Base-by-base conservation (phyloP, 2,329 filamentous ascomycete genomes). In the Achaetomium macrosporum region DNA sequence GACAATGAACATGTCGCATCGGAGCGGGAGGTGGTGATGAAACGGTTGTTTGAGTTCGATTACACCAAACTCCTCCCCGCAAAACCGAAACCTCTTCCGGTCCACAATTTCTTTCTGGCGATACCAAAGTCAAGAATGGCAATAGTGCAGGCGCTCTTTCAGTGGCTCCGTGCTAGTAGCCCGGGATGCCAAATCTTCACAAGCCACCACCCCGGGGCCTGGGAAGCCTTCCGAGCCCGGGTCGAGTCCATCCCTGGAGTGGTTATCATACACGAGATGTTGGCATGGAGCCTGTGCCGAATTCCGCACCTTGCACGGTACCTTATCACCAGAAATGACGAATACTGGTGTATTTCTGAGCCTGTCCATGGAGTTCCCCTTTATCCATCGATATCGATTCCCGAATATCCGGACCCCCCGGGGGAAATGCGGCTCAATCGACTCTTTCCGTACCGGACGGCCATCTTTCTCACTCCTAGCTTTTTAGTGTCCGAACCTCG, bases 391-490 rank as follows among this genome's bases (percentile, higher is more conserved):
- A 40, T 60, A 16, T 31, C 49, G n/a, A 3, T 55, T 19, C 29
- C 51, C 30, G 50, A 52, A 25, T 9, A 41, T 3, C 54, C 39
- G 29, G 57, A 55, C 11, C 42, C 56, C 1, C 64, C 70, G 0
- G 70, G 70, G 0, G 65, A 64, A 16, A 60, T 75, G 6, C 64
- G 60, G 8, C 55, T 71, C 33, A 73, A 66, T 1, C 67, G 67
- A 3, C 59, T 79, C 2, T 76, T 79, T 48, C 74, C 75, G 2
- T 61, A 66, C 19, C 73, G 75, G 0, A 65, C 69, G 7, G 73
- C 67, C 5, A 67, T 78, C n/a, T 59, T 78, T 1, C 61, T 79
- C 3, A 77, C 75, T 0, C 76, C 76, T 5, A 78, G 76, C 56
- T 77, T 79, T 45, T 63, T 73, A 1, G 63, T 76, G 11, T 71